Conservation (phyloP, 2,329 filamentous ascomycete species). For the Colletotrichum salicis region DNA sequence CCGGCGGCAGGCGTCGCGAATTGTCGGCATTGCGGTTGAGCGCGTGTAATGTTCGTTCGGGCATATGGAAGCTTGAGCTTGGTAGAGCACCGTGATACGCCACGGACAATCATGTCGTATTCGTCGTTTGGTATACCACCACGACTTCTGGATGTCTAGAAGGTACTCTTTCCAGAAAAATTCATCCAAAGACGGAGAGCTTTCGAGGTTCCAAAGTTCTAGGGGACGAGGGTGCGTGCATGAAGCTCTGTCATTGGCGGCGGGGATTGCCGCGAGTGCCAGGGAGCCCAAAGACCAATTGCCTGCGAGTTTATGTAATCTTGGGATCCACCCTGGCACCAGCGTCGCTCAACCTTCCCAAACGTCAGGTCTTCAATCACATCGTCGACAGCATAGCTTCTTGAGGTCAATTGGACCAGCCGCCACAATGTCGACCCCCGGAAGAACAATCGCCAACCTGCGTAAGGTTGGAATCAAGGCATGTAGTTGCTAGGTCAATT, state of each 20-base stretch:
- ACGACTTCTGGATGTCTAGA: neutral
- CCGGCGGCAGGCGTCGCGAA: constrained; percentile 34
- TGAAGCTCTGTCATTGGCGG: constrained; percentile 36
- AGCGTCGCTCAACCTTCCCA: constrained; percentile 28
- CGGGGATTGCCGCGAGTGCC: constrained; percentile 28
- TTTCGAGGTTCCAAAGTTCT: constrained; percentile 15
- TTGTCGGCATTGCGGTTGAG: constrained; percentile 34
- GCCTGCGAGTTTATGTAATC: constrained; percentile 29
- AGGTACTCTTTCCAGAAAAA: neutral
- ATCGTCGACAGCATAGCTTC: constrained; percentile 33
- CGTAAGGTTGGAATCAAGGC: constrained; percentile 91
- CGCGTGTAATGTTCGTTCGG: constrained; percentile 16
- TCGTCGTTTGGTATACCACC: neutral
- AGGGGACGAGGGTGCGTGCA: constrained; percentile 17
- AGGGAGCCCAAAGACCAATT: constrained; percentile 23
- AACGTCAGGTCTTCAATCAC: constrained; percentile 34
- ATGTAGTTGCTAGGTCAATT: constrained; percentile 38
- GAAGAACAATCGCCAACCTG: constrained; percentile 87
- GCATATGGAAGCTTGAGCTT: constrained; percentile 37
- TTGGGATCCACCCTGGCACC: constrained; percentile 19
- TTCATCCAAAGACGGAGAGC: constrained; percentile 16
- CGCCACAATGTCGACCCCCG: constrained; percentile 85
- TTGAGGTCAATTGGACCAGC: constrained; percentile 46
- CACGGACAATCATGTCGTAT: constrained; percentile 47
- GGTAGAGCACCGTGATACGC: constrained; percentile 44